Evolutionary conservation across 495 filamentous ascomycete species (phyloP), one percentile per base, ranked within the genome.

Genomic region (Penicillium desertorum): DNA sequence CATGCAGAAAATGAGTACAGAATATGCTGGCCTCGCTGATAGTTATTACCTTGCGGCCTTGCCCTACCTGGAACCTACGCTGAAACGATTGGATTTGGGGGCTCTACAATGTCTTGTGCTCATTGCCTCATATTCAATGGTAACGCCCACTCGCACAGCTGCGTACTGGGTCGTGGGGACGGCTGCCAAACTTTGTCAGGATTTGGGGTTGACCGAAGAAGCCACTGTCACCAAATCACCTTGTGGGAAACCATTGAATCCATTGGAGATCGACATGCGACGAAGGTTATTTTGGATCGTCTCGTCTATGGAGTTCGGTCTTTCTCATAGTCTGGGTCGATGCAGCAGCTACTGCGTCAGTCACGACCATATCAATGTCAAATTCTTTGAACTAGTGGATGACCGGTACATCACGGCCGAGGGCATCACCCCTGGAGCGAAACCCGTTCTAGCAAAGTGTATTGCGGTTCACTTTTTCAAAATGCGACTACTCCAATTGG

Each of bases 161-260:
- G 87, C 86, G 39, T 98, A 96, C 69, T 96, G 95, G 77, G 84
- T 98, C 32, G 84, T 95, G 42, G 93, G 93, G 12, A 82, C 92
- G 34, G 91, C 90, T 16, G 86, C 88, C 17, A 88, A 88, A 66
- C 82, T 98, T 25, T 88, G 88, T 66, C 92, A 96, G 65, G 87
- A 96, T 47, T 76, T 96, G 25, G 90, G 90, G 5, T 79, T 95
- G 52, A 83, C 84, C 16, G 90, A 96, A 62, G 93, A 96, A 73
- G 87, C 87, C 60, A 94, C 90, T 11, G 89, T 96, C 50, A 82
- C 73, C 39, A 62, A 81, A 59, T 80, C 83, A 32, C 74, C 71
- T 2, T 67, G 71, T 51, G 71, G 81, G 11, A 64, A 75, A 36
- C 60, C 60, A 3, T 62, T 83, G 30, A 84, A 92, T 65, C 76